A percentile compares a stretch with the other conserved stretches of the same genome.
Conservation (phyloP, 345 rosid species). For the Turritis glabra region DNA sequence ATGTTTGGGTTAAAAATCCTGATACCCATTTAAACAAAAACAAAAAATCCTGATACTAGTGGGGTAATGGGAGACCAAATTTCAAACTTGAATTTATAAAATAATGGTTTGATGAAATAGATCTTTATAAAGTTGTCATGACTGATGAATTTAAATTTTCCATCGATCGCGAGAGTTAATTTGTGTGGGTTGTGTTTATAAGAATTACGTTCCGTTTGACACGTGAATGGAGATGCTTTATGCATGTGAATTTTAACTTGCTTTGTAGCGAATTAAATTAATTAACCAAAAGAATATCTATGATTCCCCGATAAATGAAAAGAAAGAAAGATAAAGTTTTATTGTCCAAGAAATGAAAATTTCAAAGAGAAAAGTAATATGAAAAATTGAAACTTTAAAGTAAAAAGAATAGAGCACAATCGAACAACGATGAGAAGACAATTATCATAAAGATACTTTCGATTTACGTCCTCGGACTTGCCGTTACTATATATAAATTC, state of each 20-base stretch:
- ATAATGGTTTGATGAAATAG: constrained; percentile 3
- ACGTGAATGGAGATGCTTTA: constrained; percentile 37
- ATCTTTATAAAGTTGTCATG: background rate
- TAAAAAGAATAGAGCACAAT: constrained; percentile 30
- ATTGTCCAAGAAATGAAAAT: constrained; percentile 25
- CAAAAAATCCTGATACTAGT: background rate
- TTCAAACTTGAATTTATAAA: background rate
- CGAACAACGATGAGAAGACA: constrained; percentile 42
- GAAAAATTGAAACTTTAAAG: constrained; percentile 4
- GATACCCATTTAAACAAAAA: background rate
- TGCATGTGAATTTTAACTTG: constrained; percentile 35
- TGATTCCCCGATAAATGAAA: constrained; percentile 34
- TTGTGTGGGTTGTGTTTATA: constrained; percentile 2
- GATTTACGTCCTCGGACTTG: constrained; percentile 29
- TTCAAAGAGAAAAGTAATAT: constrained; percentile 22
- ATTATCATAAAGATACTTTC: constrained; percentile 36
- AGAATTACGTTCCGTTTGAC: constrained; percentile 29
- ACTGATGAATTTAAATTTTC: background rate
- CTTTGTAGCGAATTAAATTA: constrained; percentile 22
- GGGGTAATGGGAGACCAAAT: background rate
- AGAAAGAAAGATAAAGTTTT: constrained; percentile 31
- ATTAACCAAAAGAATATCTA: constrained; percentile 24
- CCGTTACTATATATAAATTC: background rate
- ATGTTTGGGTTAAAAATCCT: constrained; percentile 1
- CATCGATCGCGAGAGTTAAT: too few species aligned